Percentiles rank a stretch among this genome's conserved stretches.
phyloP scores from a whole-genome alignment of 1,284 basidiomycete genomes.

The Ustilago xerochloae region DNA sequence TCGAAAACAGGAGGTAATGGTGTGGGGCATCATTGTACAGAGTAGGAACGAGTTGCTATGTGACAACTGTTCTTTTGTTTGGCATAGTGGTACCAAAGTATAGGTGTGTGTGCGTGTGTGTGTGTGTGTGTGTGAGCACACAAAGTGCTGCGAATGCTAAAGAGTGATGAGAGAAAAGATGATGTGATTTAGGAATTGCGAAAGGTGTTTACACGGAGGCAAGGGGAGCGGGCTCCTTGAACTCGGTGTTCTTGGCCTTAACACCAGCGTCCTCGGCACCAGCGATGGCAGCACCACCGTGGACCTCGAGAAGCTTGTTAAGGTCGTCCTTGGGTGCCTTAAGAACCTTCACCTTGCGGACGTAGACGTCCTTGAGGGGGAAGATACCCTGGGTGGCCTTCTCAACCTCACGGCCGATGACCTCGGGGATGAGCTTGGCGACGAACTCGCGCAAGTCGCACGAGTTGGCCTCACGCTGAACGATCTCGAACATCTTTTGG shows the following conservation, averaged over 20 bases:
- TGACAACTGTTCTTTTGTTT: constrained; percentile 27
- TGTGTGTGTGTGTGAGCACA: neutral
- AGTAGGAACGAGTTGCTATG: constrained; percentile 21
- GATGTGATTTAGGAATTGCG: neutral
- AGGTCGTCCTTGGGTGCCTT: constrained; percentile 97
- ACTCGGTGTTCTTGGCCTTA: constrained; percentile 82
- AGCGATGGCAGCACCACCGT: constrained; percentile 76
- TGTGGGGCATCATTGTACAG: constrained; percentile 43
- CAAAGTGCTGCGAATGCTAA: constrained; percentile 8
- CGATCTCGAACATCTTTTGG: constrained; percentile 99
- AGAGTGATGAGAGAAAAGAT: constrained; percentile 1
- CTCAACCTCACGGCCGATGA: constrained; percentile 99
- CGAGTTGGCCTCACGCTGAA: constrained; percentile 92
- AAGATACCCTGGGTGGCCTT: constrained; percentile 96
- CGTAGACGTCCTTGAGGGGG: constrained; percentile 89
- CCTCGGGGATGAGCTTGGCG: constrained; percentile 98
- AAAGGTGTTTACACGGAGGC: constrained; percentile 73
- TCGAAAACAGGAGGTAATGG: constrained; percentile 37
- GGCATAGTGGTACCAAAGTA: constrained; percentile 8
- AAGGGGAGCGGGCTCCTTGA: constrained; percentile 89
- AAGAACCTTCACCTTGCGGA: constrained; percentile 90
- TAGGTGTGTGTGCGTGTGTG: constrained; percentile 13
- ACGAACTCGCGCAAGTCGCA: constrained; percentile 95
- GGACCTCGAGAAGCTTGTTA: constrained; percentile 92
- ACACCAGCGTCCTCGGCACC: constrained; percentile 83